Conservation (phyloP, 306 rosid species). For the Acacia crassicarpa region DNA sequence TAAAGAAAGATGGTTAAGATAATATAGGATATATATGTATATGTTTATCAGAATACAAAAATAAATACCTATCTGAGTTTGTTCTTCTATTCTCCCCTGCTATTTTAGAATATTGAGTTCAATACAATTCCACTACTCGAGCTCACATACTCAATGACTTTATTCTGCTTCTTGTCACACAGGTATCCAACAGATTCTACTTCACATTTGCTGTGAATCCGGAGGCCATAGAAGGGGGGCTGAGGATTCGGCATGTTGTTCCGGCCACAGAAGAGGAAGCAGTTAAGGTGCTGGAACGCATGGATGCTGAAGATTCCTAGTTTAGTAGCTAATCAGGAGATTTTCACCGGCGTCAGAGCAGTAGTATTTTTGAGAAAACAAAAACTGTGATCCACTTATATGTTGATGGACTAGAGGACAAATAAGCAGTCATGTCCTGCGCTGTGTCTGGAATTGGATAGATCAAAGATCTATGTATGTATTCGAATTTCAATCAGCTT, state of each 20-base stretch:
- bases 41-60: constrained; percentile 5
- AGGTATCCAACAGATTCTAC: constrained; percentile 91
- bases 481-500: neutral
- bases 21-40: neutral
- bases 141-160: neutral
- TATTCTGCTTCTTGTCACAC: constrained; percentile 19
- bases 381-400: neutral
- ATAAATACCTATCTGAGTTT: neutral
- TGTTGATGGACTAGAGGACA: neutral
- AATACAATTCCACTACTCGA: neutral
- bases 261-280: constrained; percentile 86
- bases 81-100: neutral
- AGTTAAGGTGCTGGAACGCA: constrained; percentile 61
- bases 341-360: neutral
- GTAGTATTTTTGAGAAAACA: neutral
- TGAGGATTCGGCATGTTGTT: constrained; percentile 65
- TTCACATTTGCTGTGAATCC: constrained; percentile 66
- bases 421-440: neutral
- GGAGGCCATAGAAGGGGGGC: constrained; percentile 56
- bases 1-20: neutral
- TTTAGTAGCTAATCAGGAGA: constrained; percentile 24
- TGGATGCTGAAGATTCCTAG: constrained; percentile 61
- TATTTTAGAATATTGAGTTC: neutral
- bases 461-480: constrained; percentile 4
- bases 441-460: neutral